These are phyloP conservation scores for Pezicula radicicola DNA, from an alignment of 2,329 filamentous ascomycete genomes.

Conservation along the genomic window DNA sequence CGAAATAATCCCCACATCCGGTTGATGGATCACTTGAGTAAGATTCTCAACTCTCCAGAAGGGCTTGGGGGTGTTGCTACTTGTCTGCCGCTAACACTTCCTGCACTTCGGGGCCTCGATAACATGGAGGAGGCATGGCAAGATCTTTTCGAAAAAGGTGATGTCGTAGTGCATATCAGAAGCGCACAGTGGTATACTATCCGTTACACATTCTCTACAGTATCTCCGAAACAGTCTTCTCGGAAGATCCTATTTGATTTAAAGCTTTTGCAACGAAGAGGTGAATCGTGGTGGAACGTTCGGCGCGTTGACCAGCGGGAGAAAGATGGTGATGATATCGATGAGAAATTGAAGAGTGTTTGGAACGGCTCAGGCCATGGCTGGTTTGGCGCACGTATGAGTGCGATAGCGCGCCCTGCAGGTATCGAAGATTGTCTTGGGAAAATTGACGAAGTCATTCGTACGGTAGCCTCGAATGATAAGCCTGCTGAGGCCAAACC, in stretches of 20 bases:
- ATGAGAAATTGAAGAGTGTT: slow-evolving; percentile 38
- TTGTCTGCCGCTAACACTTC: slow-evolving; percentile 58
- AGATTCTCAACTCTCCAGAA: slow-evolving; percentile 50
- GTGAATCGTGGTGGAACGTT: slow-evolving; percentile 34
- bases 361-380: slow-evolving; percentile 42
- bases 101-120: slow-evolving; percentile 60
- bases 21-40: slow-evolving; percentile 55
- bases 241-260: slow-evolving; percentile 48
- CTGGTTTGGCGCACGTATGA: slow-evolving; percentile 45
- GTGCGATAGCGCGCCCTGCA: slow-evolving; percentile 41
- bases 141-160: slow-evolving; percentile 35
- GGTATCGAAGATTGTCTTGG: slow-evolving; percentile 33
- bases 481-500: not conserved
- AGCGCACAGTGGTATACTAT: slow-evolving; percentile 56
- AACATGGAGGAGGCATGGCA: slow-evolving; percentile 56
- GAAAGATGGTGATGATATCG: slow-evolving; percentile 30
- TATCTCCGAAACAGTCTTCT: slow-evolving; percentile 20
- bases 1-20: slow-evolving; percentile 65
- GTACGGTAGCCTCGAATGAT: not conserved
- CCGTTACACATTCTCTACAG: slow-evolving; percentile 46
- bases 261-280: slow-evolving; percentile 45
- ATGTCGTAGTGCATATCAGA: slow-evolving; percentile 50
- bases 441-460: slow-evolving; percentile 23
- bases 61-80: slow-evolving; percentile 49
- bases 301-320: slow-evolving; percentile 19